Evolutionary conservation across 495 filamentous ascomycete genomes (phyloP).

Genomic region (Terfezia boudieri): DNA sequence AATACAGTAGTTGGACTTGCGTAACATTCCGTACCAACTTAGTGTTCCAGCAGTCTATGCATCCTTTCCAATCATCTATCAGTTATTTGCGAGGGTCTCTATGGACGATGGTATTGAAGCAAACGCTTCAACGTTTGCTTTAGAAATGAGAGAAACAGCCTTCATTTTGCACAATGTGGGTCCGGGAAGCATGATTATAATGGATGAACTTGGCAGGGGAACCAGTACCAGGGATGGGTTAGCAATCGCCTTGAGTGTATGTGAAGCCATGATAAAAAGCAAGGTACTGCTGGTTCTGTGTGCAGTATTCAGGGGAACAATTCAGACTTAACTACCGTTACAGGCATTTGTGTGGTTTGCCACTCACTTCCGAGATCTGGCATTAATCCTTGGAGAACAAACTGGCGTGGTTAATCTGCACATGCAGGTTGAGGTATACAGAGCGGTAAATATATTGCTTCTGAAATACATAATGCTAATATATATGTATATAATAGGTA

Average conservation of each 20-base stretch:
- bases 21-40: background rate
- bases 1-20: background rate
- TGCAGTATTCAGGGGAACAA: background rate
- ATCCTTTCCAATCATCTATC: conserved; percentile 53
- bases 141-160: conserved; percentile 90
- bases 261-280: conserved; percentile 64
- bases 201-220: conserved; percentile 84
- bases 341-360: conserved; percentile 64
- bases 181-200: conserved; percentile 50
- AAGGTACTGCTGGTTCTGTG: conserved; percentile 8
- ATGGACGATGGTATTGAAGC: conserved; percentile 74
- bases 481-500: conserved; percentile 9
- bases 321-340: conserved; percentile 2
- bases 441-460: background rate
- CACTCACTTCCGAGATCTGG: conserved; percentile 75
- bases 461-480: background rate
- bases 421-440: conserved; percentile 42
- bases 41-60: conserved; percentile 63
- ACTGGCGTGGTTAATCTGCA: conserved; percentile 63
- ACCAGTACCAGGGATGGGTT: conserved; percentile 78
- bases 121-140: conserved; percentile 79
- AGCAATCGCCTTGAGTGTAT: conserved; percentile 68
- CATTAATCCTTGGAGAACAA: conserved; percentile 47
- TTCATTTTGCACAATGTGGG: conserved; percentile 54
- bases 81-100: conserved; percentile 71